A percentile compares a stretch with the other conserved stretches of the same genome.
These are phyloP conservation scores for Aspergillus sp. DNA, from an alignment of 2,329 filamentous ascomycete species.

Conservation along the genomic window DNA sequence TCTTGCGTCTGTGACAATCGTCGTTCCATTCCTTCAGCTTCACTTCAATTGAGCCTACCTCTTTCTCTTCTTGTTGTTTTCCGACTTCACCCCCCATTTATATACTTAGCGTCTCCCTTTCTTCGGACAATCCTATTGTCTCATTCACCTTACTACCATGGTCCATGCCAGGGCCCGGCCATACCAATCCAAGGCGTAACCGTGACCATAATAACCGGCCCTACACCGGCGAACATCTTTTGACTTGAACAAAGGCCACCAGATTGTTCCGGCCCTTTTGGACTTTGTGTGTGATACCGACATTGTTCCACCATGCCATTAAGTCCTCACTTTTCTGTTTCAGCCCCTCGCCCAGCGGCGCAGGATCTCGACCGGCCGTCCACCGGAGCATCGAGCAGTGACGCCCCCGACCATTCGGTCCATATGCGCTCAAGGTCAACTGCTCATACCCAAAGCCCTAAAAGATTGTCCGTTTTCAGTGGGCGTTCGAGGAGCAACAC, in stretches of 20 bases:
- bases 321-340: conserved; percentile 13
- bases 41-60: conserved; percentile 4
- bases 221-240: not conserved
- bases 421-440: conserved; percentile 38
- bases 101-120: conserved; percentile 6
- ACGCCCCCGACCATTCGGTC: conserved; percentile 33
- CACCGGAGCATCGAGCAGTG: conserved; percentile 32
- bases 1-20: conserved; percentile 8
- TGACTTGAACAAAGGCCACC: not conserved
- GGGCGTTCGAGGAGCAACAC: conserved; percentile 45
- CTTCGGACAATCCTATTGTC: conserved; percentile 5
- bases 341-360: conserved; percentile 14
- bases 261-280: not conserved
- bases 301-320: conserved; percentile 13
- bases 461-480: conserved; percentile 41
- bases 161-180: conserved; percentile 11
- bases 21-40: conserved; percentile 14
- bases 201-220: conserved; percentile 7
- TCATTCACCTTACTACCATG: conserved; percentile 16
- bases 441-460: conserved; percentile 38
- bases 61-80: not conserved
- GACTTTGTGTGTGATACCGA: conserved; percentile 3
- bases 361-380: conserved; percentile 30
- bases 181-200: conserved; percentile 18
- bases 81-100: conserved; percentile 3